Conservation (phyloP, 306 rosid species). For the Abrus pulchellus region DNA sequence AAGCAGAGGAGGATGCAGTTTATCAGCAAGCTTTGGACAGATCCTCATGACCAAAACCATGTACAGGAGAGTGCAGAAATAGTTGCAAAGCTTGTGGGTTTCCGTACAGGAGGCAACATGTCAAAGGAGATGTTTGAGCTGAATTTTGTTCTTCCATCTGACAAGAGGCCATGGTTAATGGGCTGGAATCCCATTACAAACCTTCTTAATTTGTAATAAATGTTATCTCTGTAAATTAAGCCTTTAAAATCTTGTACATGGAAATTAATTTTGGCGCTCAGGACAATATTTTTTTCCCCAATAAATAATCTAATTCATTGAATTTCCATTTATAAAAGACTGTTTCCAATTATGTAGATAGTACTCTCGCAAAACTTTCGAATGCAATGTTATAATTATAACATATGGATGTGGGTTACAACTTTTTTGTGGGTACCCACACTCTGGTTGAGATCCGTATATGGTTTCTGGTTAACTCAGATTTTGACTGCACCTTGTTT, state of each 20-base stretch:
- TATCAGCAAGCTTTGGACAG: constrained; percentile 90
- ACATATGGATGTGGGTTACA: neutral
- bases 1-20: constrained; percentile 91
- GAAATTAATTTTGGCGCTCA: constrained; percentile 51
- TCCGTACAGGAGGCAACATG: constrained; percentile 89
- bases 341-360: neutral
- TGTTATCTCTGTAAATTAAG: constrained; percentile 45
- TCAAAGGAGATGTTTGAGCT: constrained; percentile 98
- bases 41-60: constrained; percentile 85
- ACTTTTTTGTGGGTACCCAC: neutral
- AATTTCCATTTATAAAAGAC: constrained; percentile 33
- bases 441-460: neutral
- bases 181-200: constrained; percentile 92
- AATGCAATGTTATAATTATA: neutral
- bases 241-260: constrained; percentile 61
- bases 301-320: constrained; percentile 53
- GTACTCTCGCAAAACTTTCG: neutral
- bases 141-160: constrained; percentile 89
- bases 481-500: no score
- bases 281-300: constrained; percentile 23
- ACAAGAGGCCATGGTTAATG: constrained; percentile 85
- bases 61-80: constrained; percentile 94
- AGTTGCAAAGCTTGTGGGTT: constrained; percentile 96
- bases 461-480: no score
- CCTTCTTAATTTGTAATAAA: constrained; percentile 73